Conservation (phyloP, 1,139 yeast species). For the Keqinozyma sinolaborantium region DNA sequence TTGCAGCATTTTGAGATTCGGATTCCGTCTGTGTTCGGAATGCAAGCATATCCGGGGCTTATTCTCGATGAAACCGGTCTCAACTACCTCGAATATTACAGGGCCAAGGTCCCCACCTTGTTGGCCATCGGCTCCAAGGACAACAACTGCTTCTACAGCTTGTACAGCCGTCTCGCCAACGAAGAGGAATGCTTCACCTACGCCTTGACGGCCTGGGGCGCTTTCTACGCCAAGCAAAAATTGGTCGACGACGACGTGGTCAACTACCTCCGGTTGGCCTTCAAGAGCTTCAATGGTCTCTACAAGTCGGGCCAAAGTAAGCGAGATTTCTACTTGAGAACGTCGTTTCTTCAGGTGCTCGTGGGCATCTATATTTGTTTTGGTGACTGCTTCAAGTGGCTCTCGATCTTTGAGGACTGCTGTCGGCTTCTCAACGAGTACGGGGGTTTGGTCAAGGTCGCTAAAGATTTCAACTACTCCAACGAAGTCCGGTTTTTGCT, state of each 20-base stretch:
- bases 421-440: constrained; percentile 46
- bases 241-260: constrained; percentile 13
- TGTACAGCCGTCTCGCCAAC: constrained; percentile 38
- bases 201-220: constrained; percentile 47
- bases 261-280: constrained; percentile 17
- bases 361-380: constrained; percentile 29
- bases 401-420: constrained; percentile 16
- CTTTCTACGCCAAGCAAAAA: constrained; percentile 16
- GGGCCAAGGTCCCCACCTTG: constrained; percentile 16
- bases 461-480: constrained; percentile 13
- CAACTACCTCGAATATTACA: constrained; percentile 14
- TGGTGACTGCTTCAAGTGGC: constrained; percentile 42
- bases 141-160: constrained; percentile 42
- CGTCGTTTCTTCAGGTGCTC: constrained; percentile 20
- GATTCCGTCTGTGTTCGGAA: constrained; percentile 1
- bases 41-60: constrained; percentile 6
- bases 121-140: constrained; percentile 26
- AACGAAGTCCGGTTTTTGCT: constrained; percentile 17
- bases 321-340: constrained; percentile 15
- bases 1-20: not conserved
- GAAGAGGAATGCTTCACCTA: constrained; percentile 36
- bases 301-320: constrained; percentile 1
- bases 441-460: constrained; percentile 45
- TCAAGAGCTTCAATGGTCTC: constrained; percentile 2
- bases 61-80: constrained; percentile 15